Evolutionary conservation across 75 land plant species (phyloP).

Genomic region (Chamaecyparis obtusa): DNA sequence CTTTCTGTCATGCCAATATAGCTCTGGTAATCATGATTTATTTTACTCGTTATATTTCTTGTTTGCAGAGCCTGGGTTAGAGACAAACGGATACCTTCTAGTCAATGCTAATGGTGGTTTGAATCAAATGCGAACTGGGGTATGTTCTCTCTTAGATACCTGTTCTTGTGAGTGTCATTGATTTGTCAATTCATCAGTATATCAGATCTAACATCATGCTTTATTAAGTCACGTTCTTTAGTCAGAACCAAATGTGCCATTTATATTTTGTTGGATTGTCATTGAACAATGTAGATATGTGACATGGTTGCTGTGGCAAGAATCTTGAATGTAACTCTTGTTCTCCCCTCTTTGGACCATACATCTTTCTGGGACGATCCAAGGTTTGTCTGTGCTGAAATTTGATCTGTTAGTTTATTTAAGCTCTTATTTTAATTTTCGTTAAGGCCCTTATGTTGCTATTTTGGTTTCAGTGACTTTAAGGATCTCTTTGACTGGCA

Average conservation of each 20-base stretch:
- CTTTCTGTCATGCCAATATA: neutral
- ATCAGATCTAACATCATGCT: neutral
- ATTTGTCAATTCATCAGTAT: neutral
- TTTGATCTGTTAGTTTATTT: neutral
- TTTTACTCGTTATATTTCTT: neutral
- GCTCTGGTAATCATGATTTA: neutral
- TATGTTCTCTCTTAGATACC: constrained; percentile 33
- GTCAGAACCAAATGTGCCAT: neutral
- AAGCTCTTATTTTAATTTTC: neutral
- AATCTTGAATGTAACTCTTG: constrained; percentile 87
- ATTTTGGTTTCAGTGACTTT: constrained; percentile 64
- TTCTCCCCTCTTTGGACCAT: constrained; percentile 90
- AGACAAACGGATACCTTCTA: constrained; percentile 77
- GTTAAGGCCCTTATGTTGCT: neutral
- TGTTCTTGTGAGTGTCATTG: neutral
- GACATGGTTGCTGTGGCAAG: constrained; percentile 97
- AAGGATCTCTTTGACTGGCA: constrained; percentile 84
- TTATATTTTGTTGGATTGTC: neutral
- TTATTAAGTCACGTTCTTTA: constrained; percentile 18
- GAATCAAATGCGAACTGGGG: constrained; percentile 99
- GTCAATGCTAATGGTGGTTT: constrained; percentile 96
- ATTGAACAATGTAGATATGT: constrained; percentile 73
- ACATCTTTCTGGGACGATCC: constrained; percentile 94
- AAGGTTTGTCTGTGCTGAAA: constrained; percentile 41
- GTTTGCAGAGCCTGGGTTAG: constrained; percentile 51